These are phyloP conservation scores for Jamesozyma rosinii DNA, from an alignment of 805 yeast genomes.

Conservation along the genomic window DNA sequence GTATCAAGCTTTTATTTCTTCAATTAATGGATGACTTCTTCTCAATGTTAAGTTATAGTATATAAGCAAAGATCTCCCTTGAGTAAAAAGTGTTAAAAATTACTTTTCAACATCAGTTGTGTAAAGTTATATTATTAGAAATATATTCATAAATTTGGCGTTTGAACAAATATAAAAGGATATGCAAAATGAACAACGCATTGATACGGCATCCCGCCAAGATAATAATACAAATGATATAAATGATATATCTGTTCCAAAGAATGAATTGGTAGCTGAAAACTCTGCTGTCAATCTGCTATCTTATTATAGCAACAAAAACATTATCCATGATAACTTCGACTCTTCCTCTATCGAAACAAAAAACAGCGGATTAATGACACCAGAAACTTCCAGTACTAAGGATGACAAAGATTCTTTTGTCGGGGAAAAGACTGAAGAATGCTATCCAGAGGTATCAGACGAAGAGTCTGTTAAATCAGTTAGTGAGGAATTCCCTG, in stretches of 20 bases:
- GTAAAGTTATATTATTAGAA: too few relatives aligned
- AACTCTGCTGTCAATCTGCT: not conserved
- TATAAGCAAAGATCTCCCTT: too few relatives aligned
- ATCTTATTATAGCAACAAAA: not conserved
- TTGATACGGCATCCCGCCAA: slow-evolving; percentile 3
- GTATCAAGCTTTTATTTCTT: too few relatives aligned
- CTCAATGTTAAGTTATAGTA: too few relatives aligned
- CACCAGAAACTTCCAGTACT: not conserved
- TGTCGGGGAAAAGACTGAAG: slow-evolving; percentile 4
- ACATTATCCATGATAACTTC: not conserved
- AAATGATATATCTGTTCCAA: not conserved
- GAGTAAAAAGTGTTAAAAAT: too few relatives aligned
- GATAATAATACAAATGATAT: not conserved
- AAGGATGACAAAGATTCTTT: slow-evolving; percentile 1
- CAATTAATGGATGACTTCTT: too few relatives aligned
- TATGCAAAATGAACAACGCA: not conserved
- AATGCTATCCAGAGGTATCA: not conserved
- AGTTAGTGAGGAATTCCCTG: slow-evolving; percentile 34
- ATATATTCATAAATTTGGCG: too few relatives aligned
- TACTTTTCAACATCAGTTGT: too few relatives aligned
- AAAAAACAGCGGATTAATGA: not conserved
- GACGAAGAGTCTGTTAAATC: not conserved
- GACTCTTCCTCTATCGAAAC: not conserved
- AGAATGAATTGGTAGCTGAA: slow-evolving; percentile 1
- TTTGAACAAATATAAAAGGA: not conserved